A percentile compares a stretch with the other conserved stretches of the same genome.
Evolutionary conservation across 345 rosid species (phyloP).

Genomic region (Pseudoturritis turrita): DNA sequence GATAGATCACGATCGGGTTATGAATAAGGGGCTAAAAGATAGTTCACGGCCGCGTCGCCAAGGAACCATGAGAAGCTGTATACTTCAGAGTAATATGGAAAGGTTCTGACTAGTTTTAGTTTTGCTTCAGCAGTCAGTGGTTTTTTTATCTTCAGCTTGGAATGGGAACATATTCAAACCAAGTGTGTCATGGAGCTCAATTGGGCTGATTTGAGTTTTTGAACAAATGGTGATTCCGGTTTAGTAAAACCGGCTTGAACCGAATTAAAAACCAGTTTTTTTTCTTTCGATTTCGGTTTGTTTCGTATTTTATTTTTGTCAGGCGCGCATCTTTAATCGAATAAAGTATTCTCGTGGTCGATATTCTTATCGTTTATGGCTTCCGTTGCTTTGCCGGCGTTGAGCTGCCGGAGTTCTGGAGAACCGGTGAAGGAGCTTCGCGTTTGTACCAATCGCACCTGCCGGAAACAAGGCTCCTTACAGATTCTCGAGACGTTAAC

Average conservation of each 20-base stretch:
- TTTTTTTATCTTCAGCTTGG: too few species aligned
- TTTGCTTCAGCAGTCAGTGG: too few species aligned
- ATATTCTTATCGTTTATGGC: constrained; percentile 24
- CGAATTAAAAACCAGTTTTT: background rate
- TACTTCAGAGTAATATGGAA: too few species aligned
- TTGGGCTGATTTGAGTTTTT: too few species aligned
- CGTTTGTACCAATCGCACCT: constrained; percentile 80
- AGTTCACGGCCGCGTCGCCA: too few species aligned
- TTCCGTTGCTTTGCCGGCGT: constrained; percentile 26
- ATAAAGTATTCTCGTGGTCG: background rate
- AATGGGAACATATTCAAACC: too few species aligned
- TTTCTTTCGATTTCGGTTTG: background rate
- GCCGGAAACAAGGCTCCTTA: constrained; percentile 76
- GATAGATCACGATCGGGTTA: too few species aligned
- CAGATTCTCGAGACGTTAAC: constrained; percentile 57
- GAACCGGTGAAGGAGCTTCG: constrained; percentile 49
- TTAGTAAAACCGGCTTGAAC: background rate
- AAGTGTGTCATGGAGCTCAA: too few species aligned
- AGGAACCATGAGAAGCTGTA: too few species aligned
- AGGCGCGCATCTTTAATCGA: constrained; percentile 17
- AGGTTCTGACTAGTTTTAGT: too few species aligned
- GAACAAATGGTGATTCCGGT: too few species aligned
- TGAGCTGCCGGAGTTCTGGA: constrained; percentile 27
- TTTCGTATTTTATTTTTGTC: background rate
- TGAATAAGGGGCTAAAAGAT: too few species aligned